Base-by-base conservation (phyloP, 768 basidiomycete genomes). In the Suillus lakei region DNA sequence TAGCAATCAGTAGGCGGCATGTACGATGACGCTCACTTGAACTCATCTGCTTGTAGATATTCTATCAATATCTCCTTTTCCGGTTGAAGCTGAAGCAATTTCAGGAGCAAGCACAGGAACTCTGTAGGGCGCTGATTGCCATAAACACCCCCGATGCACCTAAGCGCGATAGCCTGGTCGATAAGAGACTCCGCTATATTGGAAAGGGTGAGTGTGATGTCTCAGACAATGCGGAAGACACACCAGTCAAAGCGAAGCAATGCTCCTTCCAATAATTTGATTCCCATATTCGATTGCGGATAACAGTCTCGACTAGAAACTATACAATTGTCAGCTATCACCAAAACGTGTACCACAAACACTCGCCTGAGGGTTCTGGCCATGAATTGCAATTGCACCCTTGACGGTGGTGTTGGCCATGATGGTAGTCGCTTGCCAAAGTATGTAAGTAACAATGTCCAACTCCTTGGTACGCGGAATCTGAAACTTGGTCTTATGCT, bases 201-300 rank as follows among this genome's bases (percentile, higher is more conserved):
- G 30, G 36, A 39, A 39, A 65, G 46, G 65, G 48, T 60, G 65
- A 64, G 53, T 32, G 55, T 39, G 43, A 63, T 32, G n/a, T 67
- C 58, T 39, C 4, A 30, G 30, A 39, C 46, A 36, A 56, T 21
- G 51, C 39, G 26, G 61, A 55, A 32, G 16, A 77, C 84, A 60
- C 59, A 93, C 95, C 95, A 66, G 95, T 98, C 55, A 99, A 82
- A 26, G 97, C 97, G 75, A 99, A 99, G 75, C 97, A 99, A 70
- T 98, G 95, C 75, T 99, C 97, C 81, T 99, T 99, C 97, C 97
- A 99, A 78, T 88, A 99, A 8, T 84, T 77, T 0, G 92, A 91
- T 77, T 99, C 97, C 83, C 97, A 99, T 66, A 99, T 98, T 67
- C 98, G 88, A 73, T 91, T 93, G 61, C 98, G 89, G 69, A 99